Conservation (phyloP, 371 early-diverging fungal genomes). For the Globomyces sp. region DNA sequence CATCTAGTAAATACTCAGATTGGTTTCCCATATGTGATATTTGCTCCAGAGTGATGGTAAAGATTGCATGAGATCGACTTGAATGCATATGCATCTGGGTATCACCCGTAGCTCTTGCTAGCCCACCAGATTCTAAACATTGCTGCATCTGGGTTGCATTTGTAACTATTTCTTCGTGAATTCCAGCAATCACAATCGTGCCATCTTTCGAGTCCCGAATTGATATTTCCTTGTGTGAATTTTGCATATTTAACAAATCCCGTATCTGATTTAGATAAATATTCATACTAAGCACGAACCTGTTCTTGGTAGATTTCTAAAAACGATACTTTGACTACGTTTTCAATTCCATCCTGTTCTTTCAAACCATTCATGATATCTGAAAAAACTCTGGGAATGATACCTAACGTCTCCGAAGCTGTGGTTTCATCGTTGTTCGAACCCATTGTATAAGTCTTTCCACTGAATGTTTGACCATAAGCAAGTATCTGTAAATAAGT, state of each 20-base stretch:
- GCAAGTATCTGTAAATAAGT: not conserved
- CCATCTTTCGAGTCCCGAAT: constrained; percentile 42
- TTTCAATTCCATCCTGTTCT: constrained; percentile 16
- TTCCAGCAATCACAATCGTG: constrained; percentile 33
- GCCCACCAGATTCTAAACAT: constrained; percentile 37
- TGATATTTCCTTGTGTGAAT: constrained; percentile 35
- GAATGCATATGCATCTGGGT: constrained; percentile 43
- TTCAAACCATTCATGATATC: constrained; percentile 27
- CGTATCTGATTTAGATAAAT: constrained; percentile 25
- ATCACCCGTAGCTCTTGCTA: constrained; percentile 46
- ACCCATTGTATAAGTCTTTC: constrained; percentile 50
- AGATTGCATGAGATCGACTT: constrained; percentile 42
- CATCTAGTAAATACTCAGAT: constrained; percentile 14
- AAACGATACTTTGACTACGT: constrained; percentile 32
- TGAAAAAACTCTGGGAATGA: constrained; percentile 40
- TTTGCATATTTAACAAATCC: constrained; percentile 35
- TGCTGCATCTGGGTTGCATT: constrained; percentile 25
- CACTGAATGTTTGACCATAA: constrained; percentile 29
- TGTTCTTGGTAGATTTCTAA: constrained; percentile 53
- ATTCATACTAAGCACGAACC: constrained; percentile 12
- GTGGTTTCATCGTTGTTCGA: constrained; percentile 21
- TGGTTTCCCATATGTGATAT: constrained; percentile 12
- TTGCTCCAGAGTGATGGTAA: constrained; percentile 41
- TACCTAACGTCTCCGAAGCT: constrained; percentile 26
- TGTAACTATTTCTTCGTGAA: constrained; percentile 27